phyloP scores from a whole-genome alignment of 306 rosid genomes.

The Prunus armeniaca region DNA sequence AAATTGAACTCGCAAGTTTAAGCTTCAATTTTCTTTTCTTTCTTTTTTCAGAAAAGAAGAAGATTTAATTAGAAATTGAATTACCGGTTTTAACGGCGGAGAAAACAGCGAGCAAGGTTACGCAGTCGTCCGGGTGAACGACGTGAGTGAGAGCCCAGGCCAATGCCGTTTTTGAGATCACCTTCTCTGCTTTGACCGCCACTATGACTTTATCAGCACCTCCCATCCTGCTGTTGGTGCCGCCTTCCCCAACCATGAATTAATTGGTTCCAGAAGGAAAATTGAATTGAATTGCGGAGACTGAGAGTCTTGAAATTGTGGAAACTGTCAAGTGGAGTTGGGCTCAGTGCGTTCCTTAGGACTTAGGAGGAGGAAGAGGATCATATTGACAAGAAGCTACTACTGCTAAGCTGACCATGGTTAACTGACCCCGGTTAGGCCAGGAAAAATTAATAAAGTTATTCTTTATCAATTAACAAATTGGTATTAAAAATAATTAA shows the following conservation, averaged over 20 bases:
- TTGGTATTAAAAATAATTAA: no score
- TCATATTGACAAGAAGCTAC: not conserved
- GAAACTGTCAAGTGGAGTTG: not conserved
- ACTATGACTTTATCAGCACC: conserved; percentile 64
- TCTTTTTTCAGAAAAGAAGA: no score
- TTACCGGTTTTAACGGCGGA: conserved; percentile 56
- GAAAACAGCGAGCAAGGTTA: conserved; percentile 78
- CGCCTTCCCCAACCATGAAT: not conserved
- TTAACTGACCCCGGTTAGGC: conserved; percentile 12
- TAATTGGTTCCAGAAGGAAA: not conserved
- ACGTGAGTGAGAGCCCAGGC: conserved; percentile 95
- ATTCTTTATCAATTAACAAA: no score
- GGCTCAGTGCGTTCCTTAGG: not conserved
- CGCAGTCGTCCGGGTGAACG: conserved; percentile 66
- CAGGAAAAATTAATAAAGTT: not conserved
- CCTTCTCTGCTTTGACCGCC: conserved; percentile 79
- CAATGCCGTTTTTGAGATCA: conserved; percentile 67
- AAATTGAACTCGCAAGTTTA: not conserved
- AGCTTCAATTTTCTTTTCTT: not conserved
- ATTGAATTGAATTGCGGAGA: no score
- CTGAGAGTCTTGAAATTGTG: not conserved
- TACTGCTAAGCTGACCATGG: conserved; percentile 14
- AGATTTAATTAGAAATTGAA: not conserved
- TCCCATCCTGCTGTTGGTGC: conserved; percentile 9
- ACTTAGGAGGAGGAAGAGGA: not conserved